Conservation (phyloP, 345 rosid genomes). For the Populus pruinosa region DNA sequence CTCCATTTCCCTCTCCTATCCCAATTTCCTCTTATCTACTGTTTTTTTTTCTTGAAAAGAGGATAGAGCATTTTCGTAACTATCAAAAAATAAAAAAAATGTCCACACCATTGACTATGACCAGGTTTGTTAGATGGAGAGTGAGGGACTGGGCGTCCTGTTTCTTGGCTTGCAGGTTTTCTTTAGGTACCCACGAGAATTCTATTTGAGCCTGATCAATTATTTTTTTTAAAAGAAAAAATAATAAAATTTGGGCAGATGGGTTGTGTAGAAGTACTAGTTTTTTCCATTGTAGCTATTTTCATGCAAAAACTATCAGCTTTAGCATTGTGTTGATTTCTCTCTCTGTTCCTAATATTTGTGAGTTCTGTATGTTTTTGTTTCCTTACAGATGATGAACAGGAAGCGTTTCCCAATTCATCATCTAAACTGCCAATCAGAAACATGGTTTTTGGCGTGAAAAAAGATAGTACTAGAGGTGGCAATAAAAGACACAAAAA, state of each 20-base stretch:
- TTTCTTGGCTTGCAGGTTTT: constrained; percentile 52
- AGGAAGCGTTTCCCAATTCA: constrained; percentile 17
- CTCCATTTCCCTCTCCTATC: constrained; percentile 24
- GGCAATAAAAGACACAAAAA: constrained; percentile 26
- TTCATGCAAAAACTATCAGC: not conserved
- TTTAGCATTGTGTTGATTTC: not conserved
- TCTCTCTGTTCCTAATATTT: not conserved
- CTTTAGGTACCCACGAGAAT: constrained; percentile 37
- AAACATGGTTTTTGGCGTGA: constrained; percentile 15
- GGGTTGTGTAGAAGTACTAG: not conserved
- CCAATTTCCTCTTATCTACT: not conserved
- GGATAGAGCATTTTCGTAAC: not conserved
- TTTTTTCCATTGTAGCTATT: not conserved
- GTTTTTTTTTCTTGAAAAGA: not conserved
- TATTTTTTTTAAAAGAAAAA: not conserved
- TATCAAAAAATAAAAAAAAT: constrained; percentile 13
- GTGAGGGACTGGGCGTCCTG: constrained; percentile 61
- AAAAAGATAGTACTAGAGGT: constrained; percentile 6
- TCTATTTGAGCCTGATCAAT: not conserved
- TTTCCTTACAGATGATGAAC: constrained; percentile 39
- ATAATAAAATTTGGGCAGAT: not conserved
- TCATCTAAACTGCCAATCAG: constrained; percentile 11
- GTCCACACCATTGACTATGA: constrained; percentile 43
- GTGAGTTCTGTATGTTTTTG: not conserved
- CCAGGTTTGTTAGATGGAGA: constrained; percentile 54